Evolutionary conservation across 1,284 basidiomycete species (phyloP), one percentile per base, ranked within the genome.

Genomic region (Stygiomarasmius scandens): DNA sequence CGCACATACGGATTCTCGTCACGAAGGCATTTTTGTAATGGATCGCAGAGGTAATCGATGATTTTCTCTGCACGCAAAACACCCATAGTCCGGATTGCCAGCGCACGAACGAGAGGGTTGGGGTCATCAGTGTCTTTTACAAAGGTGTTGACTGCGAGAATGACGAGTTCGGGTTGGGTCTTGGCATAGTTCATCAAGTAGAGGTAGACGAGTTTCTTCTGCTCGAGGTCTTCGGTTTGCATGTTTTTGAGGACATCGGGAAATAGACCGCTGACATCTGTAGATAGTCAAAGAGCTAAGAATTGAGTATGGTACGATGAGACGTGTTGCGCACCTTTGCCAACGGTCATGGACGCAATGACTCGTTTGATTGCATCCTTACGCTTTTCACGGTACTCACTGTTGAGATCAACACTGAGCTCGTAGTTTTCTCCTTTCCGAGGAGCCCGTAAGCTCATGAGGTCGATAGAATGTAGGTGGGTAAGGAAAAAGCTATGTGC

Each of bases 141-240:
- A 69, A 99, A 99, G 0, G 96, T 99, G 72, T 99, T 99, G 63
- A 99, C 96, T 14, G 96, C 96, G 49, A 99, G 85, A 70, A 99
- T 98, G 73, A 98, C 96, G 66, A 87, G 82, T 72, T 99, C 96
- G 0, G 97, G 96, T 71, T 99, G 96, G 0, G 96, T 96, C 72
- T 97, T 97, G 52, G 96, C 95, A 67, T 98, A 98, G 78, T 98
- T 97, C 90, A 98, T 98, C 58, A 98, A 87, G 73, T 98, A 99
- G 47, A 98, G 86, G 69, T 99, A 99, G 23, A 98, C 96, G 47
- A 99, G 90, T 74, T 96, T 96, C 82, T 96, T 96, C 74, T 96
- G 93, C 70, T 96, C 95, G 53, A 96, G 83, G 70, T 96, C 92
- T 43, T 95, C 93, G 22, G 93, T 94, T 71, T 95, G 91, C 94